Conservation (phyloP, 2,329 filamentous ascomycete genomes). For the Xylaria sp. region DNA sequence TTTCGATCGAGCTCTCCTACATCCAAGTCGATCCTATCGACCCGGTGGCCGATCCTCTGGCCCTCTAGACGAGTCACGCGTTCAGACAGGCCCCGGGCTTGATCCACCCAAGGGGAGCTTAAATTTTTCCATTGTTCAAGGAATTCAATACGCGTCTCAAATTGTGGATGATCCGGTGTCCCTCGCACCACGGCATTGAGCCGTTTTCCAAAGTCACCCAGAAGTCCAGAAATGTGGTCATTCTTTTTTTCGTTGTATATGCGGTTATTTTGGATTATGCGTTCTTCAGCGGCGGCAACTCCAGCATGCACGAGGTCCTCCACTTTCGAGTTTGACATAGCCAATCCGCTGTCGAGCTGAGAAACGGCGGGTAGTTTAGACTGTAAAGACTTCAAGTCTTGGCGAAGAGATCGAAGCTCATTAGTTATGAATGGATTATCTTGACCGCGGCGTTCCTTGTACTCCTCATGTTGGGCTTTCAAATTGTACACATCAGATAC, state of each 20-base stretch:
- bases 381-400: constrained; percentile 9
- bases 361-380: not conserved
- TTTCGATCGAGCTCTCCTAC: constrained; percentile 17
- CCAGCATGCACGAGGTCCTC: constrained; percentile 17
- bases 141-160: constrained; percentile 15
- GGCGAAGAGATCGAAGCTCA: not conserved
- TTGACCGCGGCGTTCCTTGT: constrained; percentile 12
- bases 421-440: constrained; percentile 7
- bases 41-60: constrained; percentile 10
- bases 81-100: constrained; percentile 14
- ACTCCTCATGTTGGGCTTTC: constrained; percentile 29
- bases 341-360: not conserved
- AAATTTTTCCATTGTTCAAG: constrained; percentile 34
- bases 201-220: constrained; percentile 30
- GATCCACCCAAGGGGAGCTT: constrained; percentile 22
- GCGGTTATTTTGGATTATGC: constrained; percentile 10
- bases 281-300: constrained; percentile 16
- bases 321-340: constrained; percentile 10
- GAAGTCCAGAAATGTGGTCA: constrained; percentile 34
- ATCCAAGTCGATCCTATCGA: constrained; percentile 26
- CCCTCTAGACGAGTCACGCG: constrained; percentile 23
- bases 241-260: constrained; percentile 25
- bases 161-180: not conserved
- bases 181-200: constrained; percentile 5
- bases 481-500: constrained; percentile 16